Conservation (phyloP, 441 rosid genomes). For the Populus hybrid region DNA sequence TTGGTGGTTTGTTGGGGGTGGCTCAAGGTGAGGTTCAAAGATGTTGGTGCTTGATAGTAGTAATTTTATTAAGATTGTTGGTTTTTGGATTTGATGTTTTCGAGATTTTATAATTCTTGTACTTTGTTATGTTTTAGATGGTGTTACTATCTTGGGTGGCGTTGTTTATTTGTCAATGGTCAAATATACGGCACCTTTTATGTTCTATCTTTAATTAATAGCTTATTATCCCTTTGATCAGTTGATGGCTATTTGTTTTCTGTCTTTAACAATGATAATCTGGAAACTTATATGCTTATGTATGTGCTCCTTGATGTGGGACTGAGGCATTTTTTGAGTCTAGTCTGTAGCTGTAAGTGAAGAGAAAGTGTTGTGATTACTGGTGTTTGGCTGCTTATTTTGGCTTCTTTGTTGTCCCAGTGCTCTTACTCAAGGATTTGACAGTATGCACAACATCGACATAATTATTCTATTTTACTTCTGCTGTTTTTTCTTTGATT, state of each 20-base stretch:
- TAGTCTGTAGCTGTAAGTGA: background rate
- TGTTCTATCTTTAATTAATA: background rate
- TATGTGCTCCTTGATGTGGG: background rate
- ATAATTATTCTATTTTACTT: background rate
- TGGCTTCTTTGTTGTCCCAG: background rate
- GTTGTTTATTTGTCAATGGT: background rate
- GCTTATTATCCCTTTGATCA: background rate
- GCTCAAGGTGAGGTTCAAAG: constrained; percentile 12
- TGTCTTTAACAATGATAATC: background rate
- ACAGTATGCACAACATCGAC: background rate
- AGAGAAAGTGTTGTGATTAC: background rate
- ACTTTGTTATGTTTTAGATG: background rate
- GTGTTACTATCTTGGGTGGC: background rate
- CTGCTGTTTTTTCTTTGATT: background rate
- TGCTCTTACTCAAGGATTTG: background rate
- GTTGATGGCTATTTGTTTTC: background rate
- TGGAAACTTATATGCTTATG: background rate
- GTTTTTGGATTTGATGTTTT: background rate
- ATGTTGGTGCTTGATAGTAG: background rate
- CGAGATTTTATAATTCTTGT: background rate
- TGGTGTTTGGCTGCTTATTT: background rate
- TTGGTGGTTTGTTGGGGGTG: background rate
- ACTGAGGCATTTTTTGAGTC: background rate
- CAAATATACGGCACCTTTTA: background rate
- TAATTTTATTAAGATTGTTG: background rate